These are phyloP conservation scores for Aspergillus hortae DNA, from an alignment of 2,329 filamentous ascomycete genomes.

Conservation along the genomic window DNA sequence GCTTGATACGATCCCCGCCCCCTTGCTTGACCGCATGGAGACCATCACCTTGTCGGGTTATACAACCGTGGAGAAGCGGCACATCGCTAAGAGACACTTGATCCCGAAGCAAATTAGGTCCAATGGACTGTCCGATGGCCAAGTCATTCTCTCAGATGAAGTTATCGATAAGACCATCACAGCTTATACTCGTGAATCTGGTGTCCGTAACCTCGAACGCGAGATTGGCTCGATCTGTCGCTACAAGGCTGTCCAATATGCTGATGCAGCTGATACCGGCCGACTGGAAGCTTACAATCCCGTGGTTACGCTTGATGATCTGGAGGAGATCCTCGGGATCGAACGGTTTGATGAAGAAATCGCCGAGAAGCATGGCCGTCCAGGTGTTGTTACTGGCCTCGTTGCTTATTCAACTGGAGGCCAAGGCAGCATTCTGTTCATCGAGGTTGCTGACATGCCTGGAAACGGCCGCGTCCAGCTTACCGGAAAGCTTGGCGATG, in stretches of 20 bases:
- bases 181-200: slow-evolving; percentile 91
- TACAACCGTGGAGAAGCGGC: slow-evolving; percentile 92
- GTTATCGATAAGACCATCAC: slow-evolving; percentile 95
- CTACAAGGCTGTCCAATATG: slow-evolving; percentile 90
- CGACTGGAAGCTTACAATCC: slow-evolving; percentile 68
- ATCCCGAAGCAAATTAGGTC: slow-evolving; percentile 91
- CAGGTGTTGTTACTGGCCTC: slow-evolving; percentile 91
- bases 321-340: slow-evolving; percentile 87
- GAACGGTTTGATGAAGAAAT: slow-evolving; percentile 96
- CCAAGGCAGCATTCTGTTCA: slow-evolving; percentile 95
- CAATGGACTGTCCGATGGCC: slow-evolving; percentile 75
- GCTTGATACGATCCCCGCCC: slow-evolving; percentile 90
- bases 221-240: slow-evolving; percentile 94
- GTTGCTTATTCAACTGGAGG: slow-evolving; percentile 92
- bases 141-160: slow-evolving; percentile 73
- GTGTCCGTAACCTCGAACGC: slow-evolving; percentile 91
- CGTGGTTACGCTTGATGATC: slow-evolving; percentile 69
- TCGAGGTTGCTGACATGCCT: slow-evolving; percentile 97
- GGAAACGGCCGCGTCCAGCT: slow-evolving; percentile 88
- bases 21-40: slow-evolving; percentile 94
- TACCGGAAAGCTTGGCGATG: slow-evolving; percentile 92
- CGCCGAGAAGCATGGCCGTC: slow-evolving; percentile 74
- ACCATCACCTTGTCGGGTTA: slow-evolving; percentile 91
- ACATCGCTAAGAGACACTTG: slow-evolving; percentile 90
- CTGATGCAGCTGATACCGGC: slow-evolving; percentile 77